phyloP scores from a whole-genome alignment of 768 basidiomycete genomes.

The Ramaria sp. region DNA sequence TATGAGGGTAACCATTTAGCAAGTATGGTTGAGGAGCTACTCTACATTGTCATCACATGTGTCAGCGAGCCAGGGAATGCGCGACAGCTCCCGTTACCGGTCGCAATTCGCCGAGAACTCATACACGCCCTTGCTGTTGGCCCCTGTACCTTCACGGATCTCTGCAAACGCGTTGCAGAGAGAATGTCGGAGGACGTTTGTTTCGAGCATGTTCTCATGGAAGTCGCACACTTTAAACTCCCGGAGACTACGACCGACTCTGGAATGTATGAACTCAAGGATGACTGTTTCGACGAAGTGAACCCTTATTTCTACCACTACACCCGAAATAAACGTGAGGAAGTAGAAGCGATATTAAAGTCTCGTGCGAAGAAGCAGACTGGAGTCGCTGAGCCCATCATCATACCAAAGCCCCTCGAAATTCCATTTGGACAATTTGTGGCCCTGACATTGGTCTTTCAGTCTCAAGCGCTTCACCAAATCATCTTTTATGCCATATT shows the following conservation, averaged over 20 bases:
- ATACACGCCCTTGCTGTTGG: slow-evolving; percentile 85
- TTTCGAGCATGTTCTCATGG: slow-evolving; percentile 67
- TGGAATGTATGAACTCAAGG: slow-evolving; percentile 82
- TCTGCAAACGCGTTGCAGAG: slow-evolving; percentile 86
- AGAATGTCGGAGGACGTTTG: slow-evolving; percentile 73
- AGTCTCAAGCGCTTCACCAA: slow-evolving; percentile 63
- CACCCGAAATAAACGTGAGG: slow-evolving; percentile 84
- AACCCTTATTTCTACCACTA: slow-evolving; percentile 97
- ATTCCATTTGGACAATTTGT: slow-evolving; percentile 62
- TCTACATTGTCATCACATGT: slow-evolving; percentile 80
- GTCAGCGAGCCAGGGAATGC: slow-evolving; percentile 74
- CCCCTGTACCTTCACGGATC: slow-evolving; percentile 80
- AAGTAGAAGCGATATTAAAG: slow-evolving; percentile 70
- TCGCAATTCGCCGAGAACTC: slow-evolving; percentile 71
- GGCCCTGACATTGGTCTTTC: slow-evolving; percentile 49
- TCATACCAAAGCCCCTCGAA: slow-evolving; percentile 61
- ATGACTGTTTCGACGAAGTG: slow-evolving; percentile 74
- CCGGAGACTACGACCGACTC: slow-evolving; percentile 71
- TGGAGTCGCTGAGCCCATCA: slow-evolving; percentile 51
- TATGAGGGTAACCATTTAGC: slow-evolving; percentile 66
- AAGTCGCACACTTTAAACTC: slow-evolving; percentile 72
- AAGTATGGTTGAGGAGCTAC: slow-evolving; percentile 85
- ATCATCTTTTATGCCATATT: slow-evolving; percentile 74
- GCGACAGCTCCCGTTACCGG: slow-evolving; percentile 49
- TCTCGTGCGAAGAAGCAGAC: slow-evolving; percentile 55